Evolutionary conservation across 139 green algal genomes (phyloP).

Genomic region (Haematococcus sp.): DNA sequence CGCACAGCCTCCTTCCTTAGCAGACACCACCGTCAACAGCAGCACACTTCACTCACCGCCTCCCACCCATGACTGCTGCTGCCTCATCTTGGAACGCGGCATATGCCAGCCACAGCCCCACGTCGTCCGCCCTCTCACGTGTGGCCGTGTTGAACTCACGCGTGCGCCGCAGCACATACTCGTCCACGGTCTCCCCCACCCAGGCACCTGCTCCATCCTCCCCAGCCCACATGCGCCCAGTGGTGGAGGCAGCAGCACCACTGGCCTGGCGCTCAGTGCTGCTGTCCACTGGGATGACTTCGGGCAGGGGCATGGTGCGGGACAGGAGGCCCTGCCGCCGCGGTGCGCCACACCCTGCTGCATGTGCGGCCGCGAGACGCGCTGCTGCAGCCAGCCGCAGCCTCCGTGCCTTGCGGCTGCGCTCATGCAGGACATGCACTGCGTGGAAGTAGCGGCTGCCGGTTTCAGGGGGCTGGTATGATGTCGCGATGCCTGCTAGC

Average conservation of each 20-base stretch:
- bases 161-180: constrained; percentile 57
- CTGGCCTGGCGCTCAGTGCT: not conserved
- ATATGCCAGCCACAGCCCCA: constrained; percentile 81
- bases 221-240: not conserved
- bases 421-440: constrained; percentile 27
- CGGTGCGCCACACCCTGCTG: no score
- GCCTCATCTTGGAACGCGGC: constrained; percentile 74
- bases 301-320: constrained; percentile 30
- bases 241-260: not conserved
- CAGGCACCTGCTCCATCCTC: constrained; percentile 15
- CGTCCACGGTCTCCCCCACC: constrained; percentile 54
- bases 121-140: constrained; percentile 55
- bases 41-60: not conserved
- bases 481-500: not conserved
- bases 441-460: constrained; percentile 46
- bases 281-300: constrained; percentile 32
- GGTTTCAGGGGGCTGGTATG: not conserved
- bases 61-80: constrained; percentile 23
- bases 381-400: constrained; percentile 12
- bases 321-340: constrained; percentile 1
- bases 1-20: no score
- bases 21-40: no score
- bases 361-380: not conserved
- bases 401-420: constrained; percentile 20
- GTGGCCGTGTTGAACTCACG: constrained; percentile 70